Base-by-base conservation (phyloP, 768 basidiomycete species). In the Tephrocybe rancida region DNA sequence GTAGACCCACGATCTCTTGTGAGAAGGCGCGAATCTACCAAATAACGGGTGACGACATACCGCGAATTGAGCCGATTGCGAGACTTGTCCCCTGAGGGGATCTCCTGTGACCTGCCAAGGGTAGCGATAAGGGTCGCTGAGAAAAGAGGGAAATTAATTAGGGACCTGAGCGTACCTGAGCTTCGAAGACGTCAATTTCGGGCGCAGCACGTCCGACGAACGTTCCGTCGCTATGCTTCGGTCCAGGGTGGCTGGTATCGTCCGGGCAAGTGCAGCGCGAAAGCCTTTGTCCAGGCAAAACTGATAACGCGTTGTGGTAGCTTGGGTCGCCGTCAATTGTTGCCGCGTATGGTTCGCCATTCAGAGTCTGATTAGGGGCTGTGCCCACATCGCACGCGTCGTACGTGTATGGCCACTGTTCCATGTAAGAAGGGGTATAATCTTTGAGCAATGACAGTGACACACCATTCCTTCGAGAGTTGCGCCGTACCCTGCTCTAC, bases 131-230 rank as follows among this genome's bases (percentile, higher is more conserved):
- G 26, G 37, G 44, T 6, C 39, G 10, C 29, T 65, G 38, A 51
- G 63, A 59, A 22, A 19, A 29, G 44, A 39, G 34, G 11, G 29
- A 50, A 30, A n/a, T n/a, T 10, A 52, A 13, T 14, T 45, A n/a
- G 16, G 38, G 7, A 9, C 24, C 14, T 18, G 10, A 22, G 25
- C 61, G 65, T 65, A 64, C 79, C 69, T 88, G 86, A 26, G 92
- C 91, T 70, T 94, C 93, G 55, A 95, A 84, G 38, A 95, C 69
- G 67, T 95, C 93, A 55, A 94, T 93, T 67, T 95, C 92, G 3
- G 92, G 92, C 22, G 92, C 88, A 21, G 86, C 70, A 25, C 93
- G 77, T 2, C 92, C 93, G 1, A 88, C 84, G 67, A 82, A 92
- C 0, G 83, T 78, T 8, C 89, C 88, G 67, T 92, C 87, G 0